Conservation (phyloP, 1,284 basidiomycete species). For the Austroboletus olivaceoglutinosus region DNA sequence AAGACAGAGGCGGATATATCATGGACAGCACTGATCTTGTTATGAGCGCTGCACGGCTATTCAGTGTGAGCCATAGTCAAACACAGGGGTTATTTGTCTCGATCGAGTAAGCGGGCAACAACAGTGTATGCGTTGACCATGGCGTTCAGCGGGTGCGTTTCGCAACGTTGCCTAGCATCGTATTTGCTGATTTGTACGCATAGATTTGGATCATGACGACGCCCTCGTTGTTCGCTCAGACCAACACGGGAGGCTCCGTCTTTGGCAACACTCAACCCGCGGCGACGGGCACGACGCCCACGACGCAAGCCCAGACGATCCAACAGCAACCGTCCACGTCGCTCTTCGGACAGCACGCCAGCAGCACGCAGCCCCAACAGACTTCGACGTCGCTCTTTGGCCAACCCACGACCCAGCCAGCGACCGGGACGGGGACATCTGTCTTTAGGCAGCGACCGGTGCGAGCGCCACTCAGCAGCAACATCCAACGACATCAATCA, state of each 20-base stretch:
- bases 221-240: conserved; percentile 37
- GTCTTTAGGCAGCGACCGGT: conserved; percentile 23
- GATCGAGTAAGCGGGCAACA: too few species aligned
- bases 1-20: too few species aligned
- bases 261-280: conserved; percentile 34
- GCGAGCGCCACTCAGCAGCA: conserved; percentile 10
- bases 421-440: conserved; percentile 28
- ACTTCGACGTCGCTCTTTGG: conserved; percentile 13
- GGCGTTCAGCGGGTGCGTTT: conserved; percentile 23
- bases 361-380: conserved; percentile 18
- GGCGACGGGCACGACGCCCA: conserved; percentile 20
- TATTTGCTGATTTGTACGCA: conserved; percentile 8
- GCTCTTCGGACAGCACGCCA: conserved; percentile 35
- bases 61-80: too few species aligned
- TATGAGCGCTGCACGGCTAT: too few species aligned
- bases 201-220: conserved; percentile 20
- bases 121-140: conserved; percentile 2
- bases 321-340: conserved; percentile 30
- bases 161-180: not conserved
- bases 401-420: conserved; percentile 25
- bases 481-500: conserved; percentile 19
- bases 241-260: conserved; percentile 24
- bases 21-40: too few species aligned
- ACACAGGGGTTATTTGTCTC: too few species aligned
- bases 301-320: conserved; percentile 30